Conservation (phyloP, 108 stramenopile species). For the Heterococcus sp. region DNA sequence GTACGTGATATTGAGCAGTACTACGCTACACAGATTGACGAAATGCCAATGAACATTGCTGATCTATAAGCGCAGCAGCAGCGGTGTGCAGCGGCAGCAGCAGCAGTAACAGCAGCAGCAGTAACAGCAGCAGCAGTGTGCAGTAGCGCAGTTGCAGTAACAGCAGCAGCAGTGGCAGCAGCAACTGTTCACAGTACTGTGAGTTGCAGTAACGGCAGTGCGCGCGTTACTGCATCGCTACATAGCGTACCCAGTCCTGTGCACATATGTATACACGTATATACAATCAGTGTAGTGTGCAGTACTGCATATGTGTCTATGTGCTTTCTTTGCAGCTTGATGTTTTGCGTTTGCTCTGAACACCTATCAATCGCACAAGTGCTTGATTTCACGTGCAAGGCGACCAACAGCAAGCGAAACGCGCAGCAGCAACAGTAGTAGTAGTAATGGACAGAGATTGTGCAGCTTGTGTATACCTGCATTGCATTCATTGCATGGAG, state of each 20-base stretch:
- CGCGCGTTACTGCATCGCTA: background rate
- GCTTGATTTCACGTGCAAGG: too few species aligned
- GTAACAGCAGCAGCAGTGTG: background rate
- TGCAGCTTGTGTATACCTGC: too few species aligned
- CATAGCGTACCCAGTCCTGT: background rate
- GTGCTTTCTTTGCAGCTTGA: background rate
- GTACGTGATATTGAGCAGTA: conserved; percentile 93
- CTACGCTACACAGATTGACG: conserved; percentile 91
- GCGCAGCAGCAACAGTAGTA: too few species aligned
- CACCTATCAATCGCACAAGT: too few species aligned
- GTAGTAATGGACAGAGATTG: too few species aligned
- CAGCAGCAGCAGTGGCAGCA: background rate
- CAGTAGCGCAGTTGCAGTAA: background rate
- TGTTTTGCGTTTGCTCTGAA: background rate
- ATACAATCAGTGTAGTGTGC: background rate
- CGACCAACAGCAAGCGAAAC: too few species aligned
- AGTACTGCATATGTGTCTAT: too few species aligned
- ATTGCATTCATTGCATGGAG: too few species aligned
- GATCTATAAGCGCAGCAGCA: conserved; percentile 53
- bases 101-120: background rate
- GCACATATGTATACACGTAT: background rate
- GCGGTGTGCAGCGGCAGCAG: background rate
- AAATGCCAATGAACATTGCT: conserved; percentile 91
- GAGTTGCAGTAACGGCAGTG: background rate
- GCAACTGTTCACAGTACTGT: background rate